Base-by-base conservation (phyloP, 768 basidiomycete genomes). In the Tulasnella sp. region DNA sequence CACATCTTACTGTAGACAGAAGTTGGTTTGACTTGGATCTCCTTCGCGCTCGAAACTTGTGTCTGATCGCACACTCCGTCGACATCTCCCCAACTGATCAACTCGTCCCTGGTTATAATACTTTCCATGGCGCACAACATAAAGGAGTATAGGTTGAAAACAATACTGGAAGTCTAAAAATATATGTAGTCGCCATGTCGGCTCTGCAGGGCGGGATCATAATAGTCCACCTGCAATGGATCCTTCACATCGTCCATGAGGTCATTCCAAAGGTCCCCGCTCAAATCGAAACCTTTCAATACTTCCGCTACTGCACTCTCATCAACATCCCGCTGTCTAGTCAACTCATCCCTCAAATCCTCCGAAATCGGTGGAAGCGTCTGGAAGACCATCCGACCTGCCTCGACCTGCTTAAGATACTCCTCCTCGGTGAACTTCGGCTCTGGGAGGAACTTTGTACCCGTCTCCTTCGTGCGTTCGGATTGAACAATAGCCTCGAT, bases 401-500 rank as follows among this genome's bases (percentile, higher is more conserved):
- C 66, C 48, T 73, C 73, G 3, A 92, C 78, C 65, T 88, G 81
- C 2, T 75, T 75, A 2, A 92, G 70, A 67, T 92, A 92, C 10
- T 72, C 75, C 1, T 75, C 68, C 11, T 66, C 61, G 0, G 80
- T 70, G 10, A 78, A 60, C 17, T 75, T 76, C 1, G 80, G 82
- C 1, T 74, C 72, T 66, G 77, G 84, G 67, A 77, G 80, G 4
- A 69, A 73, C 65, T 79, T 73, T 27, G 54, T 61, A 65, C 78
- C 77, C 15, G 67, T 60, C 11, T 52, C 17, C 17, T 51, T 44
- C 7, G 26, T 45, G 26, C 27, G 29, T 30, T 38, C 53, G 19
- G 61, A 67, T 62, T 78, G 73, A 19, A 93, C 70, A 30, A 91
- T 74, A 4, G 75, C 71, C 69, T 92, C 89, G 64, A 95, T 92